Conservation (phyloP, 192 early-diverging fungal genomes). For the Entomortierella chlamydospora region DNA sequence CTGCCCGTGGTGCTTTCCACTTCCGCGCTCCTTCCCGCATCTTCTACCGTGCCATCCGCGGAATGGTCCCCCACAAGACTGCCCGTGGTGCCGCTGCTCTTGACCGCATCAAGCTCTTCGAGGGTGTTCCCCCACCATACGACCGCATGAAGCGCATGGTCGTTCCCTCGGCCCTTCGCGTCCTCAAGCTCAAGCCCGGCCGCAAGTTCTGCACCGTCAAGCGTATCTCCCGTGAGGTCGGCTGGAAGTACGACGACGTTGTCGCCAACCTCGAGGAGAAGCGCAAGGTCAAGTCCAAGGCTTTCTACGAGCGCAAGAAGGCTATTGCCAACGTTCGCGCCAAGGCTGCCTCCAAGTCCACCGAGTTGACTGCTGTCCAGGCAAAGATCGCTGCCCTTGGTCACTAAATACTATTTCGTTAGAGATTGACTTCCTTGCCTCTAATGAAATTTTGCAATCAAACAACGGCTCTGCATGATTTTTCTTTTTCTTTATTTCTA, state of each 20-base stretch:
- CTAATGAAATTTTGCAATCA: constrained; percentile 21
- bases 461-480: neutral
- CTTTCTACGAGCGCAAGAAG: constrained; percentile 94
- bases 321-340: constrained; percentile 76
- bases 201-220: constrained; percentile 98
- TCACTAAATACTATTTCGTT: constrained; percentile 56
- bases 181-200: constrained; percentile 95
- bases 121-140: constrained; percentile 98
- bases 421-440: neutral
- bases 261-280: constrained; percentile 98
- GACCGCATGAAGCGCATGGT: constrained; percentile 98
- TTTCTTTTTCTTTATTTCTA: neutral
- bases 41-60: constrained; percentile 97
- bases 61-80: constrained; percentile 99
- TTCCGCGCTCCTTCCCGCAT: constrained; percentile 98
- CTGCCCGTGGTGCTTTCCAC: constrained; percentile 96
- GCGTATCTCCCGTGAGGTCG: constrained; percentile 94
- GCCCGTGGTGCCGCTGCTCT: constrained; percentile 97
- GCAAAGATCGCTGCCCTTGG: constrained; percentile 72
- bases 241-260: constrained; percentile 99
- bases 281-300: constrained; percentile 94
- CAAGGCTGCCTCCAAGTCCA: constrained; percentile 63
- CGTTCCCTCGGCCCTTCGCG: constrained; percentile 95
- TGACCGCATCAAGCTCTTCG: constrained; percentile 98
- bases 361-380: constrained; percentile 68